Conservation (phyloP, 371 early-diverging fungal species). For the Parasitella parasitica region DNA sequence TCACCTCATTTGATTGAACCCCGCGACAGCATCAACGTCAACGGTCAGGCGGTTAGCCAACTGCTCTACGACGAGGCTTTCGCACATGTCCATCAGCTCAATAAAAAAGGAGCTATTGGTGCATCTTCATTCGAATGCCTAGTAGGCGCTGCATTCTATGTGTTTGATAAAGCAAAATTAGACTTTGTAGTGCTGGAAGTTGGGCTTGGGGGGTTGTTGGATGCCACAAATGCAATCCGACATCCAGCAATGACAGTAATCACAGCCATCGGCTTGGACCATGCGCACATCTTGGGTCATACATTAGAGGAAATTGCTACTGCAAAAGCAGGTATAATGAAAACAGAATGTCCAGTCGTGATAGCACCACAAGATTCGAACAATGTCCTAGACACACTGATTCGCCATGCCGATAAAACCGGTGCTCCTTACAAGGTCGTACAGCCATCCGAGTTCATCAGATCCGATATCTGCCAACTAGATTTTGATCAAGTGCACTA, state of each 20-base stretch:
- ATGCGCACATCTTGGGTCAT: constrained; percentile 70
- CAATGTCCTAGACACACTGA: constrained; percentile 37
- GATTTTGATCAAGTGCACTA: constrained; percentile 11
- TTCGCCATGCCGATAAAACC: constrained; percentile 33
- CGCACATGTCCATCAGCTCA: constrained; percentile 30
- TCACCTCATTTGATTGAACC: constrained; percentile 78
- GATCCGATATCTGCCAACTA: background rate
- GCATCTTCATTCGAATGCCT: constrained; percentile 64
- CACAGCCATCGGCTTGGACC: constrained; percentile 74
- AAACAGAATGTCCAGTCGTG: constrained; percentile 48
- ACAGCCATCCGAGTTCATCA: constrained; percentile 17
- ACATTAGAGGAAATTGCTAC: constrained; percentile 65
- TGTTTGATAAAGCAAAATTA: constrained; percentile 51
- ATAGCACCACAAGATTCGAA: constrained; percentile 52
- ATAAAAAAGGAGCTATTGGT: constrained; percentile 19
- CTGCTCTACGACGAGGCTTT: constrained; percentile 34
- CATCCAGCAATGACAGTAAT: constrained; percentile 53
- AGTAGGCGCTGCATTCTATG: constrained; percentile 61
- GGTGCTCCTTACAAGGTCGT: constrained; percentile 27
- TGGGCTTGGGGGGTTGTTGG: constrained; percentile 79
- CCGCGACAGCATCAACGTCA: constrained; percentile 64
- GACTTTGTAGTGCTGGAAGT: constrained; percentile 80
- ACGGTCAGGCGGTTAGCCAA: constrained; percentile 45
- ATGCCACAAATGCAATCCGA: constrained; percentile 81
- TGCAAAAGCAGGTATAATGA: constrained; percentile 82